Base-by-base conservation (phyloP, 2,329 filamentous ascomycete genomes). In the Verticillium nubilum region DNA sequence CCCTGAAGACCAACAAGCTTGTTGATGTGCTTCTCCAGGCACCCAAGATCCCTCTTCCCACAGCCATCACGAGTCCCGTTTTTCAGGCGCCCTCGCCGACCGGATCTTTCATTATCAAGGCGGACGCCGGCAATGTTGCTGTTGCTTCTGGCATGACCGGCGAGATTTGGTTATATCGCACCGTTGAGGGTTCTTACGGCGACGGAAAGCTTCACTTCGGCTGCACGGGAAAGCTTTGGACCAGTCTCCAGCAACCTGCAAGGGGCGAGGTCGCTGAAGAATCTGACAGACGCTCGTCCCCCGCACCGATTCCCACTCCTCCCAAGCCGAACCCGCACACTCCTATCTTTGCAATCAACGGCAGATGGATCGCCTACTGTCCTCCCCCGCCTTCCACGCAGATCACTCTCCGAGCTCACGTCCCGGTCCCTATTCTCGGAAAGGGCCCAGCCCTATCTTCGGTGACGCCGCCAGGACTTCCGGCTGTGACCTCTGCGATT, bases 211-310 rank as follows among this genome's bases (percentile, higher is more conserved):
- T 76, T 52, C 69, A 73, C 17, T 88, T 82, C 70, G 78, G 74
- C 37, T 97, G 92, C 67, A 80, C 95, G 59, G 93, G 89, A 23
- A 99, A 99, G 75, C 77, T 96, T 19, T 99, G 95, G 95, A 97
- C 95, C 0, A 88, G 87, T 52, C 78, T 97, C 28, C 91, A 95
- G 69, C 83, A 86, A 64, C 76, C 77, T 29, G 73, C 77, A 19
- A 79, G 80, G 60, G 76, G 76, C 26, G 79, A 83, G 29, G 70
- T 76, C 27, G 66, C 74, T 1, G 76, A 80, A 60, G 82, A 85
- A 61, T 65, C 70, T 17, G 79, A 80, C 61, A 74, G 75, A 60
- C 72, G 71, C 37, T 70, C 74, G 27, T 71, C 69, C 25, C 61
- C 61, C 10, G 62, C 72, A 6, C 42, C 56, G 26, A 17, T 5